phyloP scores from a whole-genome alignment of 495 filamentous ascomycete species.

The Cercophora newfieldiana region DNA sequence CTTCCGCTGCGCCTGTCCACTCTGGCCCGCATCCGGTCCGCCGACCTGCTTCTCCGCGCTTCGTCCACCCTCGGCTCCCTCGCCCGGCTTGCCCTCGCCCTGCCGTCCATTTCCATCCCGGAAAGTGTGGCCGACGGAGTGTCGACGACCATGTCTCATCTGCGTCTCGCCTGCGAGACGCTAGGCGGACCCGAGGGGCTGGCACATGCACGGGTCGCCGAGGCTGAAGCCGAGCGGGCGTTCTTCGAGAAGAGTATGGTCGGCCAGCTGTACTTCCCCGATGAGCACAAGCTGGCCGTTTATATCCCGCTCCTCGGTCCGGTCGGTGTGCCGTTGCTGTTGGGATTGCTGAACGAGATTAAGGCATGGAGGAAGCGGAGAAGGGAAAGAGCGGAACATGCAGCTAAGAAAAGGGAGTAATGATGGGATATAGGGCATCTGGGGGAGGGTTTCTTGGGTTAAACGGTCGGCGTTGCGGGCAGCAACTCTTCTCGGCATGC shows the following conservation, averaged over 20 bases:
- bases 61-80: constrained; percentile 93
- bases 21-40: constrained; percentile 77
- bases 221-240: constrained; percentile 84
- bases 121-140: constrained; percentile 83
- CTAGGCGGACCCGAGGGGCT: constrained; percentile 63
- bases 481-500: background rate
- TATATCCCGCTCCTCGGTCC: constrained; percentile 91
- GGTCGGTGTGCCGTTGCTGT: constrained; percentile 83
- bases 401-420: constrained; percentile 35
- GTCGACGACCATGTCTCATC: constrained; percentile 70
- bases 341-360: constrained; percentile 79
- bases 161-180: constrained; percentile 72
- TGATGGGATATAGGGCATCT: background rate
- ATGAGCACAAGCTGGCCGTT: constrained; percentile 98
- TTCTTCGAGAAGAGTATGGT: constrained; percentile 99
- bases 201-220: constrained; percentile 77
- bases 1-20: constrained; percentile 84
- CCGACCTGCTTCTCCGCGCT: constrained; percentile 83
- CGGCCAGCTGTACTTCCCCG: constrained; percentile 94
- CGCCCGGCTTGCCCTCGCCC: constrained; percentile 77
- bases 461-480: background rate
- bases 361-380: constrained; percentile 54
- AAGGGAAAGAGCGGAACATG: constrained; percentile 34
- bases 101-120: constrained; percentile 90
- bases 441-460: background rate